Evolutionary conservation across 2,329 filamentous ascomycete genomes (phyloP).

Genomic region (Fusarium sp.): DNA sequence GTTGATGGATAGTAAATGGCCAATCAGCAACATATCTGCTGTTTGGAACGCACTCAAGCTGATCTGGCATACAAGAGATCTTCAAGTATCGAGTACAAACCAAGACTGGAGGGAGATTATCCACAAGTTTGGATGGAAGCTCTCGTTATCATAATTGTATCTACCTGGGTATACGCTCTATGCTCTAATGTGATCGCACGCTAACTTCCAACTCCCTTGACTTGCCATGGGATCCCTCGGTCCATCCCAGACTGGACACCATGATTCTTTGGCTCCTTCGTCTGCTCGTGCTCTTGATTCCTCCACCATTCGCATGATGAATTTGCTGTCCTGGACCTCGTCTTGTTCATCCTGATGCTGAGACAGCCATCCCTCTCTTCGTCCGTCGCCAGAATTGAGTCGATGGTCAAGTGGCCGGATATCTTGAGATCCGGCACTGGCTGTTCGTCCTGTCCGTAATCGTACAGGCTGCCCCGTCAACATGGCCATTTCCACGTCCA

Average conservation of each 20-base stretch:
- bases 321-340: slow-evolving; percentile 9
- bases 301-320: slow-evolving; percentile 36
- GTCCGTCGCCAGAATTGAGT: slow-evolving; percentile 27
- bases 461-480: slow-evolving; percentile 28
- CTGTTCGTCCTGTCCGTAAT: background rate
- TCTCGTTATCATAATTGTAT: slow-evolving; percentile 8
- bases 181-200: slow-evolving; percentile 11
- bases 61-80: slow-evolving; percentile 37
- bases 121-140: slow-evolving; percentile 40
- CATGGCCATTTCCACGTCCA: slow-evolving; percentile 37
- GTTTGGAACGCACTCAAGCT: slow-evolving; percentile 36
- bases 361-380: slow-evolving; percentile 30
- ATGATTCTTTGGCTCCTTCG: slow-evolving; percentile 28
- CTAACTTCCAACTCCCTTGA: slow-evolving; percentile 27
- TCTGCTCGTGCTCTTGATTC: slow-evolving; percentile 25
- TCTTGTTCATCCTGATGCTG: background rate
- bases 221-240: slow-evolving; percentile 29
- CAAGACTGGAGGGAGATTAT: slow-evolving; percentile 40
- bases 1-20: slow-evolving; percentile 37
- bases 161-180: background rate
- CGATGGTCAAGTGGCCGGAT: slow-evolving; percentile 15
- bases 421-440: background rate
- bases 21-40: slow-evolving; percentile 37
- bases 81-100: slow-evolving; percentile 7
- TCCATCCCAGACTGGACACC: slow-evolving; percentile 38